Percentiles rank a stretch among this genome's conserved stretches.
Evolutionary conservation across 2,329 filamentous ascomycete species (phyloP).

Genomic region (Stagonosporopsis vannaccii): DNA sequence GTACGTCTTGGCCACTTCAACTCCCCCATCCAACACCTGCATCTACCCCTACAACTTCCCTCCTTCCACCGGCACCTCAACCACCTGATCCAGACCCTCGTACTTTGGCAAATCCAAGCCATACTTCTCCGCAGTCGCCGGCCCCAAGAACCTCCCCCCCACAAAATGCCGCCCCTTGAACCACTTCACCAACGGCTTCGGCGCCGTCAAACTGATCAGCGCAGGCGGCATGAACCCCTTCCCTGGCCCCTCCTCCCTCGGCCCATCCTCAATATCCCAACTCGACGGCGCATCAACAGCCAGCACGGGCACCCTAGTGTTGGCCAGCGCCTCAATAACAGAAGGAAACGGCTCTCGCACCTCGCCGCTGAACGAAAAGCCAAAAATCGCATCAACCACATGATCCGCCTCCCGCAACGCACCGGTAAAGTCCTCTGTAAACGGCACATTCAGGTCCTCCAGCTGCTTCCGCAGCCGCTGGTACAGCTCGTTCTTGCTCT

Average conservation of each 20-base stretch:
- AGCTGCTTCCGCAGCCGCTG: conserved; percentile 87
- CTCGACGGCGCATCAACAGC: conserved; percentile 93
- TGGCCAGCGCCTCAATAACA: conserved; percentile 79
- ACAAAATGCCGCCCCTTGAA: conserved; percentile 92
- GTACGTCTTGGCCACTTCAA: too few relatives aligned
- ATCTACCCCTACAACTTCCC: conserved; percentile 34
- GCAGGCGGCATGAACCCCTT: conserved; percentile 80
- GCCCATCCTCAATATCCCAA: conserved; percentile 90
- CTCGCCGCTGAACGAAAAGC: conserved; percentile 91
- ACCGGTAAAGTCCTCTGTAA: conserved; percentile 77
- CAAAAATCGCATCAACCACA: conserved; percentile 92
- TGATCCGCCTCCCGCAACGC: conserved; percentile 76
- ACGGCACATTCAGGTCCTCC: conserved; percentile 80
- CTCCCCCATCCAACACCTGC: too few relatives aligned
- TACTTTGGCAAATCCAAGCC: conserved; percentile 83
- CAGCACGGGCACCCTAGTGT: conserved; percentile 77
- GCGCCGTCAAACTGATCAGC: conserved; percentile 88
- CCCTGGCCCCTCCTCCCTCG: conserved; percentile 77
- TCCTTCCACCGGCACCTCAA: conserved; percentile 67
- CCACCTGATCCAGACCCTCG: conserved; percentile 85
- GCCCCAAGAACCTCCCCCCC: conserved; percentile 86
- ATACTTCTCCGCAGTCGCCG: conserved; percentile 82
- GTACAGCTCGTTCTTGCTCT: conserved; percentile 88
- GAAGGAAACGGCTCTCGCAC: conserved; percentile 90
- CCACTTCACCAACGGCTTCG: conserved; percentile 85